Percentiles rank a stretch among this genome's conserved stretches.
Evolutionary conservation across 345 rosid species (phyloP).

Genomic region (Turnera subulata): DNA sequence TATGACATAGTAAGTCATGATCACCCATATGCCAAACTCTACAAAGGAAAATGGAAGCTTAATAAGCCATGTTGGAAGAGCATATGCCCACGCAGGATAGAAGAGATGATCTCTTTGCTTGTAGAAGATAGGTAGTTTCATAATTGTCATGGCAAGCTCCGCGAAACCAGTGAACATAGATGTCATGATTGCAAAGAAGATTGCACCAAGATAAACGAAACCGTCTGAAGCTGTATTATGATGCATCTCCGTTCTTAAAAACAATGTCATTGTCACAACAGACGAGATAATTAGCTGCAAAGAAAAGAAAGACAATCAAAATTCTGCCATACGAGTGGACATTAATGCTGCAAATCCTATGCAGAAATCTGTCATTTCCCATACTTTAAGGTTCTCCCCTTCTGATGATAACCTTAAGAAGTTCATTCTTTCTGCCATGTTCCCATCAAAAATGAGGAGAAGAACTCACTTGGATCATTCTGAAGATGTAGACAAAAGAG

Average conservation of each 20-base stretch:
- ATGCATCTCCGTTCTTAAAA: slow-evolving; percentile 69
- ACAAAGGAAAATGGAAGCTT: slow-evolving; percentile 65
- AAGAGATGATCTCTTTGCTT: slow-evolving; percentile 84
- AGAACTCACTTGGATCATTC: slow-evolving; percentile 35
- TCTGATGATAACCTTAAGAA: background rate
- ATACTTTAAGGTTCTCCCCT: background rate
- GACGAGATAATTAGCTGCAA: slow-evolving; percentile 60
- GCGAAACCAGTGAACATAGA: slow-evolving; percentile 77
- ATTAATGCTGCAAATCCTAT: no score
- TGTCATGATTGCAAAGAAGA: slow-evolving; percentile 47
- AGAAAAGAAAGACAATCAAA: background rate
- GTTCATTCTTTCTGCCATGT: background rate
- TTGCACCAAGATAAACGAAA: slow-evolving; percentile 60
- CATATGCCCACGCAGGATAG: slow-evolving; percentile 89
- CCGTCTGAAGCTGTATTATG: slow-evolving; percentile 55
- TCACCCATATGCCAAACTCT: slow-evolving; percentile 60
- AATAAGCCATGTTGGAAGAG: slow-evolving; percentile 75
- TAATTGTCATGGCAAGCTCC: slow-evolving; percentile 68
- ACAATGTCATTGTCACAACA: slow-evolving; percentile 52
- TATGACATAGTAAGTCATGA: slow-evolving; percentile 46
- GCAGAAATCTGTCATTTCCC: no score
- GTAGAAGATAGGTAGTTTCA: slow-evolving; percentile 84
- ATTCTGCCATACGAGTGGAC: background rate
- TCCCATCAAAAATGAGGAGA: background rate
- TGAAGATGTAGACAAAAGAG: slow-evolving; percentile 72